A percentile compares a stretch with the other conserved stretches of the same genome.
phyloP scores from a whole-genome alignment of 164 flowering plant species.

The Nymphaea thermarum region DNA sequence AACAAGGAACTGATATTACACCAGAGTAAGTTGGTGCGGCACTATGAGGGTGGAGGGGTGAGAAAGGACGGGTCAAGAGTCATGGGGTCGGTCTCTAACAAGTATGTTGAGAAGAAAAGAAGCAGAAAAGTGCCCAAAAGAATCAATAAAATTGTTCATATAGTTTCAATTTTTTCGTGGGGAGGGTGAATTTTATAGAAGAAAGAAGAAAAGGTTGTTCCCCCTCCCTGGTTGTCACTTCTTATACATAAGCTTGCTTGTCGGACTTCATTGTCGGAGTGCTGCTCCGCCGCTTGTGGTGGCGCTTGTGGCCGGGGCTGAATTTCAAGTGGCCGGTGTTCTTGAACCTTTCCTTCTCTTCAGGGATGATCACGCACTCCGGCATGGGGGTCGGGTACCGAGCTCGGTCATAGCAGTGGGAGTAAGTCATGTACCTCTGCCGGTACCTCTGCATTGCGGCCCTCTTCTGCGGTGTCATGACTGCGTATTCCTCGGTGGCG shows the following conservation, averaged over 20 bases:
- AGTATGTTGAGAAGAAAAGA: no score
- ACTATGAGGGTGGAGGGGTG: no score
- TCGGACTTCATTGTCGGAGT: background rate
- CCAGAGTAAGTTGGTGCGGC: no score
- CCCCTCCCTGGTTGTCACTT: no score
- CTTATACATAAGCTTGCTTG: background rate
- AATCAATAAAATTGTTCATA: no score
- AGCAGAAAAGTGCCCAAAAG: no score
- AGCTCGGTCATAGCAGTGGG: constrained; percentile 66
- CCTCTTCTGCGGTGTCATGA: constrained; percentile 26
- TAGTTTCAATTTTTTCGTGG: no score
- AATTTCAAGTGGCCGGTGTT: constrained; percentile 58
- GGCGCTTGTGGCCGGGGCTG: constrained; percentile 29
- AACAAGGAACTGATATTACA: no score
- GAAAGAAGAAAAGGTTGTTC: no score
- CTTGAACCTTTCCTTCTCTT: constrained; percentile 48
- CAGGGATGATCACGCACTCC: constrained; percentile 55
- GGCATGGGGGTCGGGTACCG: constrained; percentile 67
- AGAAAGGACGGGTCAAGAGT: no score
- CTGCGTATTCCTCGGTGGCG: constrained; percentile 24
- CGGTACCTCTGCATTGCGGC: constrained; percentile 55
- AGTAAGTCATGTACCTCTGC: constrained; percentile 64
- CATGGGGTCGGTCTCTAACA: no score
- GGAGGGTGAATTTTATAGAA: no score
- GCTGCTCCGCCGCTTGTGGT: constrained; percentile 15